Evolutionary conservation across 2,329 filamentous ascomycete genomes (phyloP), one percentile per base, ranked within the genome.

Genomic region (Mycogone perniciosa): DNA sequence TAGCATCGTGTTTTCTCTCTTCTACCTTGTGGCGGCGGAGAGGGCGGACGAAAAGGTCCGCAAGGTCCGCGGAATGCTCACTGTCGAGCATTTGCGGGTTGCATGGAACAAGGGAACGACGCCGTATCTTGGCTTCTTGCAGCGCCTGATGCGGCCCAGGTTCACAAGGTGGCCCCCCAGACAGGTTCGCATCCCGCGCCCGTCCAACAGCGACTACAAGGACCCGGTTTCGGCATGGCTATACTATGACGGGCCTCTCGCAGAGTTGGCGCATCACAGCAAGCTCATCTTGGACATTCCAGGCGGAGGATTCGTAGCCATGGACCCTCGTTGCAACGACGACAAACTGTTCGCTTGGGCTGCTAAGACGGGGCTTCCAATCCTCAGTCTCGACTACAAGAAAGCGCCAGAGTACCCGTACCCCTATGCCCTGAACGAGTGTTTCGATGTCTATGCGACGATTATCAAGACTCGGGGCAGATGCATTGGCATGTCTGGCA

Each of bases 61-160:
- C 55, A 93, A 93, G 66, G 88, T 99, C 7, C 77, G 93, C 54
- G 88, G 84, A 10, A 86, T 86, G 55, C 71, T 97, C 62, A 97
- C 91, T 0, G 83, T 97, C 5, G 90, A 97, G 35, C 93, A 97
- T 67, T 68, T 99, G 60, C 81, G 93, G 5, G 85, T 96, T 6
- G 89, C 89, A 50, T 99, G 93, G 93, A 95, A 97, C 63, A 99
- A 99, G 66, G 84, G 87, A 9, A 95, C 82, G 0, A 91, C 89
- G 7, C 91, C 93, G 0, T 96, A 96, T 63, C 73, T 99, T 11
- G 75, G 78, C 46, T 84, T 88, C 53, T 67, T 93, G 48, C 86
- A 88, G 46, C 80, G 74, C 10, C 65, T 96, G 48, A 68, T 92
- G 67, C 80, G 91, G 2, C 92, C 91, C 2, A 80, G 86, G 13